Percentiles rank a stretch among this genome's conserved stretches.
phyloP scores from a whole-genome alignment of 306 rosid genomes.

The Cucurbita maxima region DNA sequence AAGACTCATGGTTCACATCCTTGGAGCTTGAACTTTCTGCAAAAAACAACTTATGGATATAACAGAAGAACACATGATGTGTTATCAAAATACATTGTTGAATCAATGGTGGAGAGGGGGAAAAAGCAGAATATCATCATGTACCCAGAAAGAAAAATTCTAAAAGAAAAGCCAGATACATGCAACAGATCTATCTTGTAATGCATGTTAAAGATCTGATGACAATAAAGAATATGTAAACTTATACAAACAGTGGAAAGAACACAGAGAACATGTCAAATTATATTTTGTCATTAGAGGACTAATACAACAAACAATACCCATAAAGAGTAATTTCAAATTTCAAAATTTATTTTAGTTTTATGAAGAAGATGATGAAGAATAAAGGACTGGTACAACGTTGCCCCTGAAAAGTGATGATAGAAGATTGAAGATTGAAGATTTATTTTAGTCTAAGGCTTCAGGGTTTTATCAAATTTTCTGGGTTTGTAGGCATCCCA shows the following conservation, averaged over 20 bases:
- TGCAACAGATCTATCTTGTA: not conserved
- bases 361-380: not conserved
- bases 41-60: conserved; percentile 16
- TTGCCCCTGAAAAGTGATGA: not conserved
- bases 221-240: not conserved
- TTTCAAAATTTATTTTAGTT: not conserved
- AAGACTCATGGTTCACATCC: conserved; percentile 23
- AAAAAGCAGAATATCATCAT: not conserved
- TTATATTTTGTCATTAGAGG: not conserved
- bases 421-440: not conserved
- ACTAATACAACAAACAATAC: not conserved
- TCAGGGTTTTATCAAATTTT: not conserved
- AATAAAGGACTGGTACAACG: not conserved
- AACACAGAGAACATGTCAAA: not conserved
- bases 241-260: not conserved
- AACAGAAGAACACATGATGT: not conserved
- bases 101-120: not conserved
- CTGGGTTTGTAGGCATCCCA: not conserved
- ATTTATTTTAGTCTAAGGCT: not conserved
- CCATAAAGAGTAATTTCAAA: not conserved
- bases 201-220: not conserved
- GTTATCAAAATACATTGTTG: not conserved
- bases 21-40: conserved; percentile 33
- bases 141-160: not conserved
- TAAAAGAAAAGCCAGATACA: not conserved